These are phyloP conservation scores for Agastache rugosa DNA, from an alignment of 257 asterid species.

Conservation along the genomic window DNA sequence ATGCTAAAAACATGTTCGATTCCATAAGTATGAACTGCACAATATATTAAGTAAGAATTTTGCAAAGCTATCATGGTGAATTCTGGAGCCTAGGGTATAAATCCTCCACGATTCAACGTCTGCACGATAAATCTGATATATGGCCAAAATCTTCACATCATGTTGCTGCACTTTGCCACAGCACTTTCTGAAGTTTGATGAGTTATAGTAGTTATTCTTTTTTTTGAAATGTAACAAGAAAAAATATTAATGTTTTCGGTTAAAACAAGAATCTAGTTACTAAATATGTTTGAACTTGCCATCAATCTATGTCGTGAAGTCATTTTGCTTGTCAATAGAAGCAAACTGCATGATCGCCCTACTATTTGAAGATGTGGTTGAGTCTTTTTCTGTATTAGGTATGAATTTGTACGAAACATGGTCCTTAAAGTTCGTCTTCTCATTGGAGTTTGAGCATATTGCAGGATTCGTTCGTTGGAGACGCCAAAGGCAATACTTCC, in stretches of 20 bases:
- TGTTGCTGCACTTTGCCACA: neutral
- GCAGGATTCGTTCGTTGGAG: constrained; percentile 69
- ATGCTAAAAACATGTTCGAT: neutral
- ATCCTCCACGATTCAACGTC: neutral
- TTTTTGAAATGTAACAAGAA: neutral
- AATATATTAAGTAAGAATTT: neutral
- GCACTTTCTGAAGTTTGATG: neutral
- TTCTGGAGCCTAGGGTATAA: neutral
- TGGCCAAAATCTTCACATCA: neutral
- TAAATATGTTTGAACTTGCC: neutral
- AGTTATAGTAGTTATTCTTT: neutral
- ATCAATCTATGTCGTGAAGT: neutral
- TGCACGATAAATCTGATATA: too few species aligned
- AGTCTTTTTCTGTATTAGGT: constrained; percentile 1
- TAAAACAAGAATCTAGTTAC: neutral
- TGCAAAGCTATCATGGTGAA: neutral
- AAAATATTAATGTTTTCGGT: neutral
- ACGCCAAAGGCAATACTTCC: constrained; percentile 47
- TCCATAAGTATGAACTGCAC: neutral
- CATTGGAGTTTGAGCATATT: neutral
- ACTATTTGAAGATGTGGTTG: neutral
- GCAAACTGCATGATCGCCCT: neutral
- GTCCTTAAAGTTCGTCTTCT: neutral
- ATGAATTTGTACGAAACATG: neutral
- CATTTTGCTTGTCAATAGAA: neutral